Evolutionary conservation across 306 rosid species (phyloP), one percentile per base, ranked within the genome.

Genomic region (Astragalus membranaceus): DNA sequence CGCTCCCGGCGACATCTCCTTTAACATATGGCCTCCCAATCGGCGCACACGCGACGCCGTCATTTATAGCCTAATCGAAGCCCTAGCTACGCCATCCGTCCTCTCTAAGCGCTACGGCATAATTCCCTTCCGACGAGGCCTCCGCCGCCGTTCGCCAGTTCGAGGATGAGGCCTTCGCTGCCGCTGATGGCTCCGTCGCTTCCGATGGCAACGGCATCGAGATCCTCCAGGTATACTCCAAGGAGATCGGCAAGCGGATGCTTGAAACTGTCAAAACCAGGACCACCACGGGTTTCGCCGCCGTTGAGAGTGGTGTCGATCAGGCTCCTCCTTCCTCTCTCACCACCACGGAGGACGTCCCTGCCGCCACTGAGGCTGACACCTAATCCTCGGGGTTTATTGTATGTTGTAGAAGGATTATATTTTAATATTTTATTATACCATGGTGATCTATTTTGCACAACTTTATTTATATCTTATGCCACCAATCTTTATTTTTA

Each of bases 21-120:
- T 91, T 83, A 89, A 85, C 88, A 82, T 95, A 4, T 95, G 99
- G 99, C 99, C 99, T 3, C 97, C 99, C 44, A 76, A 96, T 5
- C 86, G 91, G 74, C 91, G 89, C 69, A 91, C 97, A 6, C 99
- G 99, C 70, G 91, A 89, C 6, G 97, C 95, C 50, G 97, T 95
- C 69, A 76, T 85, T 61, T 64, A 60, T 26, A 96, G 95, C 70
- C 58, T 95, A 17, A 78, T 84, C 60, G 97, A 91, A 79, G 89
- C 96, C 50, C 88, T 95, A 10, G 81, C 90, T n/a, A 77, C 88
- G 36, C 81, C 89, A 6, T 91, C 96, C 48, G 85, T 92, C 68
- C 97, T 95, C 74, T 95, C 99, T 56, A 88, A 87, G 76, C 99
- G 97, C 71, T 95, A 89, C 80, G 99, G 97, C 13, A 87, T 85